Base-by-base conservation (phyloP, 2,329 filamentous ascomycete genomes). In the Apiospora sp. region DNA sequence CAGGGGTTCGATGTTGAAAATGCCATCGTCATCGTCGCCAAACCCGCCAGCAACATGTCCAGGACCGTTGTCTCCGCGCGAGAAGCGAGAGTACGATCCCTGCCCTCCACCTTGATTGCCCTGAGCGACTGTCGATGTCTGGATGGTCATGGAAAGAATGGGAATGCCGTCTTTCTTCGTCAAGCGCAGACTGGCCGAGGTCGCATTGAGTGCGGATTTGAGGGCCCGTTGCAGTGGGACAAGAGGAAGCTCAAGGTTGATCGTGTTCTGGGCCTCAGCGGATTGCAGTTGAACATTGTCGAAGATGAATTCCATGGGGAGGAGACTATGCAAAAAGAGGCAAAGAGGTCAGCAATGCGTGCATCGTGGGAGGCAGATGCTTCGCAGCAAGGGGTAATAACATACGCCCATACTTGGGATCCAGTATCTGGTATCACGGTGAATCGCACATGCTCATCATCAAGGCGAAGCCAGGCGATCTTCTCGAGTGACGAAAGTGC, bases 181-280 rank as follows among this genome's bases (percentile, higher is more conserved):
- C 58, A 99, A 90, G 51, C 96, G 93, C 51, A 99, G 90, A 19
- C 92, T 93, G 71, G 95, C 94, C 24, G 94, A 92, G 24, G 92
- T 91, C 78, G 94, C 94, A 80, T 94, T 92, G 71, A 93, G 86
- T 64, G 96, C 96, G 48, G 95, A 98, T 78, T 92, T 94, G 73
- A 99, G 91, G n/a, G 96, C 96, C 73, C 95, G 92, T 79, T 96
- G 94, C 30, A 99, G 90, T 1, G 94, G 92, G 19, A 90, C 89
- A n/a, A 98, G 91, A 37, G 96, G 95, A 1, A 99, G 90, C 84
- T 99, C 96, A 75, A 99, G 92, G 83, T 99, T 98, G 84, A 99
- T 98, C 71, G 95, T 94, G 83, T 98, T 98, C 82, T 91, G 87
- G 51, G 86, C 86, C 68, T 95, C 92, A 69, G 93, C 93, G 69